These are phyloP conservation scores for Protomyces gravidus DNA, from an alignment of 1,139 yeast species.

Conservation along the genomic window DNA sequence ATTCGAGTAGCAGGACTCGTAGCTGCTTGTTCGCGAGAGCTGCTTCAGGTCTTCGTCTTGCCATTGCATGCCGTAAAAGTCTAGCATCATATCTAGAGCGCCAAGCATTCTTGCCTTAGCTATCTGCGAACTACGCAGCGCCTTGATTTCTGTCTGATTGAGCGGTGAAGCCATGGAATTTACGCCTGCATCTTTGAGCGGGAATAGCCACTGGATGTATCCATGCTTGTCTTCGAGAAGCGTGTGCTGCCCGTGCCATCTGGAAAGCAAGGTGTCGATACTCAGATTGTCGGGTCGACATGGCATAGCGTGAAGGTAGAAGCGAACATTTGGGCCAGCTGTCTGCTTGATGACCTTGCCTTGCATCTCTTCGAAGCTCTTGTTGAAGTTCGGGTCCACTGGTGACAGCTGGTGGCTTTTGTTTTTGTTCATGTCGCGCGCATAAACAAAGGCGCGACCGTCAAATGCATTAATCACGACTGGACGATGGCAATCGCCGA, in stretches of 20 bases:
- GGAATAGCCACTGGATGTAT: constrained; percentile 24
- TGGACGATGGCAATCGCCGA: too few species aligned
- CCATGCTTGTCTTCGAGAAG: constrained; percentile 10
- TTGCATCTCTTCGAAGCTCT: too few species aligned
- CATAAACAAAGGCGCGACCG: neutral
- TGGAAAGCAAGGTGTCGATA: neutral
- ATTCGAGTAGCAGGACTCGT: constrained; percentile 3
- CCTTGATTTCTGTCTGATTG: neutral
- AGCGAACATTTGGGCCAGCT: neutral
- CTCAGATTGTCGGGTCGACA: constrained; percentile 16
- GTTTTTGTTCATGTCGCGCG: neutral
- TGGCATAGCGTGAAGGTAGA: constrained; percentile 4
- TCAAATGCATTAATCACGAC: neutral
- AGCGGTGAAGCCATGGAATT: constrained; percentile 6
- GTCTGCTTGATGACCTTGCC: neutral
- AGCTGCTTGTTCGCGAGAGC: constrained; percentile 4
- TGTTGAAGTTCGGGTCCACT: too few species aligned
- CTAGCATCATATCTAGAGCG: constrained; percentile 19
- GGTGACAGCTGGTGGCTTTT: too few species aligned
- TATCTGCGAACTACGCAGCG: neutral
- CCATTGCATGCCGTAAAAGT: constrained; percentile 17
- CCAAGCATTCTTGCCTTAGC: neutral
- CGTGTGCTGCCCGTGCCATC: constrained; percentile 13
- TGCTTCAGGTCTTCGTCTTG: neutral
- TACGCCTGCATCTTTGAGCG: constrained; percentile 11